Evolutionary conservation across 2,329 filamentous ascomycete genomes (phyloP).

Genomic region (Cercospora berteroae): DNA sequence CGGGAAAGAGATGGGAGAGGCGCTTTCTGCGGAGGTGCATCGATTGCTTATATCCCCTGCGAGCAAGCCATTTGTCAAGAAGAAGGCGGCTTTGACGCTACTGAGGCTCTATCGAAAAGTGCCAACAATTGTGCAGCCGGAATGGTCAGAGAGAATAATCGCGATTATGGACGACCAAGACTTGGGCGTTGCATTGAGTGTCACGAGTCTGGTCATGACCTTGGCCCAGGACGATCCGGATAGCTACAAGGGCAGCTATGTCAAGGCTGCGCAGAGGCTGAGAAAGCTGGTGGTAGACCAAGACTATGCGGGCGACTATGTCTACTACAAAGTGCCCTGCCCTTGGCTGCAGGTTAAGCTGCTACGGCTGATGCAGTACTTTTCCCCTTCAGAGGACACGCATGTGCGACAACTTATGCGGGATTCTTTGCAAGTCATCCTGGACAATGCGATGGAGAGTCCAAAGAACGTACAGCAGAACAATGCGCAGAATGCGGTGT

Average conservation of each 20-base stretch:
- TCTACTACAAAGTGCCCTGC: constrained; percentile 99
- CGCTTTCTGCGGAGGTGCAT: constrained; percentile 87
- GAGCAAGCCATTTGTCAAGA: constrained; percentile 98
- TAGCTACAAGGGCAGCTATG: constrained; percentile 88
- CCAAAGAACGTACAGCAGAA: constrained; percentile 99
- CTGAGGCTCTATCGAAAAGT: constrained; percentile 92
- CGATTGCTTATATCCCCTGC: constrained; percentile 87
- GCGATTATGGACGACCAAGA: constrained; percentile 98
- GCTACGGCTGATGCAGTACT: constrained; percentile 88
- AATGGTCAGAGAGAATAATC: constrained; percentile 97
- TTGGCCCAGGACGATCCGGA: constrained; percentile 92
- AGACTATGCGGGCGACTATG: constrained; percentile 85
- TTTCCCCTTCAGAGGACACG: constrained; percentile 90
- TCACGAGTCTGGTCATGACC: constrained; percentile 93
- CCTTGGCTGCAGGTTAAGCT: constrained; percentile 98
- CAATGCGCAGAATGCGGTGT: constrained; percentile 94
- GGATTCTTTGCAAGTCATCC: constrained; percentile 83
- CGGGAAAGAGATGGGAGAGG: constrained; percentile 94
- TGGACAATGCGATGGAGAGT: constrained; percentile 86
- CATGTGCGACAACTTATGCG: constrained; percentile 89
- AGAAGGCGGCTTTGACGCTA: constrained; percentile 93
- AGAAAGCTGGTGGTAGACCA: constrained; percentile 89
- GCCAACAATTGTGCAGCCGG: constrained; percentile 87
- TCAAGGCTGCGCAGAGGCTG: constrained; percentile 84
- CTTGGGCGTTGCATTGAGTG: constrained; percentile 88